Evolutionary conservation across 345 rosid genomes (phyloP).

Genomic region (Linum trigynum): DNA sequence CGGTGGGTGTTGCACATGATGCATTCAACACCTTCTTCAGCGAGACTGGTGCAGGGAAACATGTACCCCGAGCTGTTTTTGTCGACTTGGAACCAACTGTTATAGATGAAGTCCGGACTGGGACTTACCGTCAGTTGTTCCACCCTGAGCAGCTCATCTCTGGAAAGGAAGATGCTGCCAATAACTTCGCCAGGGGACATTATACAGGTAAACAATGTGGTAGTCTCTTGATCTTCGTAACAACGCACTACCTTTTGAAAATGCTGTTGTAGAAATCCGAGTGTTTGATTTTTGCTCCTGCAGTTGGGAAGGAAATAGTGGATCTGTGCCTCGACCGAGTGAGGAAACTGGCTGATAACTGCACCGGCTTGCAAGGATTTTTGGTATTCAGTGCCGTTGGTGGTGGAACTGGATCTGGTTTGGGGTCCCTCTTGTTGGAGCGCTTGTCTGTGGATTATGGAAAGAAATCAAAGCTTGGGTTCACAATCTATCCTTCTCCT

Average conservation of each 20-base stretch:
- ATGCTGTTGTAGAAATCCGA: slow-evolving; percentile 3
- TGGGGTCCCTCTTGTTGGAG: slow-evolving; percentile 30
- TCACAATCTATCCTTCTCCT: slow-evolving; percentile 33
- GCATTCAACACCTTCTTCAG: slow-evolving; percentile 37
- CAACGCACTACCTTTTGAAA: not conserved
- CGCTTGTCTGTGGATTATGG: slow-evolving; percentile 33
- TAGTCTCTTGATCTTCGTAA: not conserved
- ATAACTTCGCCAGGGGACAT: slow-evolving; percentile 31
- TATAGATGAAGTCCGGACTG: slow-evolving; percentile 30
- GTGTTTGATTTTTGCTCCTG: slow-evolving; percentile 4
- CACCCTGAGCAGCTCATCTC: slow-evolving; percentile 35
- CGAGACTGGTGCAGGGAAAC: slow-evolving; percentile 31
- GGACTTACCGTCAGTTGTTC: slow-evolving; percentile 24
- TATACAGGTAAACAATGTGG: slow-evolving; percentile 18
- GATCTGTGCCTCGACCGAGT: slow-evolving; percentile 33
- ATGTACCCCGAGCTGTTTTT: slow-evolving; percentile 30
- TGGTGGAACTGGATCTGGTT: slow-evolving; percentile 34
- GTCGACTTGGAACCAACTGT: slow-evolving; percentile 32
- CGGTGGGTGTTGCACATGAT: slow-evolving; percentile 23
- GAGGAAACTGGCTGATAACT: slow-evolving; percentile 30
- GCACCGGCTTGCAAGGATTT: slow-evolving; percentile 33
- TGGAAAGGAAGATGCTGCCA: slow-evolving; percentile 36
- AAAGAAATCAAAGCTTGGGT: slow-evolving; percentile 30
- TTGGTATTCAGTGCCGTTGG: slow-evolving; percentile 27
- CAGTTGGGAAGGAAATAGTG: slow-evolving; percentile 32